A percentile compares a stretch with the other conserved stretches of the same genome.
These are phyloP conservation scores for Xanthoceras sorbifolium DNA, from an alignment of 345 rosid species.

Conservation along the genomic window DNA sequence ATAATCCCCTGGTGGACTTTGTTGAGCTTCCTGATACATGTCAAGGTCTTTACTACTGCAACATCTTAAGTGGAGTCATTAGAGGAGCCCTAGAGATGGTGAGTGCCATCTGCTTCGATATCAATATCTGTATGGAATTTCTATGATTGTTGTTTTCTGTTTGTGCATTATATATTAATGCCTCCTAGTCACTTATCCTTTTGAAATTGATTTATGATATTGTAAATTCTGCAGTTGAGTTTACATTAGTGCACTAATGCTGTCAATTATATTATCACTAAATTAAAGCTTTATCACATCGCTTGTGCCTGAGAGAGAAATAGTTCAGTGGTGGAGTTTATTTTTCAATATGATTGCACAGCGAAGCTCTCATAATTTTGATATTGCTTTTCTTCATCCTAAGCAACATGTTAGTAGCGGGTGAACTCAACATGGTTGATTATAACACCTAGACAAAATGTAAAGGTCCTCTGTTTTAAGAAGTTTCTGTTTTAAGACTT, in stretches of 20 bases:
- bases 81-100: constrained; percentile 97
- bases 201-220: background rate
- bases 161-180: background rate
- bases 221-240: background rate
- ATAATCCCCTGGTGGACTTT: constrained; percentile 89
- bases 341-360: background rate
- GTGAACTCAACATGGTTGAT: background rate
- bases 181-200: background rate
- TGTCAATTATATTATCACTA: background rate
- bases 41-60: constrained; percentile 91
- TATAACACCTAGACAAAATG: background rate
- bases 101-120: constrained; percentile 19
- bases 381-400: background rate
- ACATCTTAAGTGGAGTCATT: constrained; percentile 82
- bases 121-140: too few species aligned
- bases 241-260: background rate
- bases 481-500: background rate
- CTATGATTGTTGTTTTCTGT: background rate
- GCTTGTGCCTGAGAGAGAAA: background rate
- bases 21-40: constrained; percentile 96
- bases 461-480: background rate
- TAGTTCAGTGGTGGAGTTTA: background rate
- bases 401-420: background rate
- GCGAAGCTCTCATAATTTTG: background rate
- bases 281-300: background rate